Percentiles rank a stretch among this genome's conserved stretches.
Conservation (phyloP, 2,329 filamentous ascomycete genomes). For the Harringtonia aguacate region DNA sequence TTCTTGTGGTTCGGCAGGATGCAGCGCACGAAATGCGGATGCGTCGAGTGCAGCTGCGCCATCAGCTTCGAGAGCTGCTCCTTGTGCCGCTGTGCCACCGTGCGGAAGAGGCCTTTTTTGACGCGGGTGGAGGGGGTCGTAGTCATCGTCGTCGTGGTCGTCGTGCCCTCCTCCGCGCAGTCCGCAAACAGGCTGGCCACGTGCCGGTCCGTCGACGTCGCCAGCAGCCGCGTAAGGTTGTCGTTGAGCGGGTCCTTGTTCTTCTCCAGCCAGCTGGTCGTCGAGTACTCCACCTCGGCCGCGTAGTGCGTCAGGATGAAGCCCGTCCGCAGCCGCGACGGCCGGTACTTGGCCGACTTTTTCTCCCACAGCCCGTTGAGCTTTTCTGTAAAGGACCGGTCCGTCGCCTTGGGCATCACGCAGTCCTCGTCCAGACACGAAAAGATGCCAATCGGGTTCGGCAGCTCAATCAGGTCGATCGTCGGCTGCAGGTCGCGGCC, state of each 20-base stretch:
- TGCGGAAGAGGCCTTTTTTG: constrained; percentile 95
- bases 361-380: constrained; percentile 95
- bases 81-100: constrained; percentile 93
- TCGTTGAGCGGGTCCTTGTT: constrained; percentile 98
- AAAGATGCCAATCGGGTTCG: constrained; percentile 97
- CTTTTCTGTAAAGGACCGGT: constrained; percentile 95
- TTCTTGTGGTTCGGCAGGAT: constrained; percentile 99
- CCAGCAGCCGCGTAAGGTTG: constrained; percentile 83
- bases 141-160: constrained; percentile 63
- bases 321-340: constrained; percentile 77
- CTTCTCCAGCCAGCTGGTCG: constrained; percentile 92
- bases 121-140: constrained; percentile 58
- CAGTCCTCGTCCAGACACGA: constrained; percentile 96
- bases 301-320: constrained; percentile 97
- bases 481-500: constrained; percentile 94
- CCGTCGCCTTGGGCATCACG: constrained; percentile 97
- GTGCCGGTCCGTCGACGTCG: constrained; percentile 71
- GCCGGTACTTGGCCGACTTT: constrained; percentile 86
- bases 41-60: constrained; percentile 86
- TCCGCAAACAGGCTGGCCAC: constrained; percentile 78
- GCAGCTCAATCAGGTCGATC: constrained; percentile 90
- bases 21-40: constrained; percentile 96
- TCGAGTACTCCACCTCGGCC: constrained; percentile 94
- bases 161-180: constrained; percentile 46
- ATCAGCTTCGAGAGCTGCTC: constrained; percentile 96